Base-by-base conservation (phyloP, 225 moss, liverwort and hornwort species). In the Sphagnum contortum region DNA sequence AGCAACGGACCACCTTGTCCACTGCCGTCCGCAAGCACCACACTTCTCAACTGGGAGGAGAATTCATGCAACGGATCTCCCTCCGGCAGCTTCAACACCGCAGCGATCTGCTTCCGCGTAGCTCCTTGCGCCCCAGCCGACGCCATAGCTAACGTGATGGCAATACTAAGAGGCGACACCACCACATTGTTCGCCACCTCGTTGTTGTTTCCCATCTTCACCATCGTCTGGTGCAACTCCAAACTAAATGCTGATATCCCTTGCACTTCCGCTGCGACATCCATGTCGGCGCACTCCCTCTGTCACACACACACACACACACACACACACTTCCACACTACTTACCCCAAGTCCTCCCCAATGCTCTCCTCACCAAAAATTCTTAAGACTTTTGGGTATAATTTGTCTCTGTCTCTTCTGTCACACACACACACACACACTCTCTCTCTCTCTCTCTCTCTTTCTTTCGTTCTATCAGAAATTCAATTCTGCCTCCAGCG, bases 51-150 rank as follows among this genome's bases (percentile, higher is more conserved):
- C 70, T 83, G 82, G 62, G 79, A 70, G 12, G 73, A 75, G 75
- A 86, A 86, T 12, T 12, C 55, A 50, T 83, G 77, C 86, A 77
- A 74, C 12, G 79, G 79, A 52, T 86, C 85, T 6, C 85, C 85
- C 55, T 68, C 68, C 5, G 86, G 86, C 9, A 86, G 81, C 61
- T 76, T 79, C 48, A 91, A 72, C 64, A 75, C 76, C 57, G 70
- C n/a, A 12, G 79, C 75, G 7, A 91, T 81, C 66, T 92, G 87
- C 75, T 89, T 85, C 68, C 66, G 65, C 44, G 98, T 98, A 51
- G 87, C 68, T 14, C 93, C 93, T 61, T 82, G 81, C 1, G 93
- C 73, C 45, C 98, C 98, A 3, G 89, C 93, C 5, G 91, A 80
- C 12, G 71, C 79, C 93, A 98, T 89, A 3, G 93, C 79, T 57